A percentile compares a stretch with the other conserved stretches of the same genome.
phyloP scores from a whole-genome alignment of 495 filamentous ascomycete genomes.

The Saxispiralis lemnorum region DNA sequence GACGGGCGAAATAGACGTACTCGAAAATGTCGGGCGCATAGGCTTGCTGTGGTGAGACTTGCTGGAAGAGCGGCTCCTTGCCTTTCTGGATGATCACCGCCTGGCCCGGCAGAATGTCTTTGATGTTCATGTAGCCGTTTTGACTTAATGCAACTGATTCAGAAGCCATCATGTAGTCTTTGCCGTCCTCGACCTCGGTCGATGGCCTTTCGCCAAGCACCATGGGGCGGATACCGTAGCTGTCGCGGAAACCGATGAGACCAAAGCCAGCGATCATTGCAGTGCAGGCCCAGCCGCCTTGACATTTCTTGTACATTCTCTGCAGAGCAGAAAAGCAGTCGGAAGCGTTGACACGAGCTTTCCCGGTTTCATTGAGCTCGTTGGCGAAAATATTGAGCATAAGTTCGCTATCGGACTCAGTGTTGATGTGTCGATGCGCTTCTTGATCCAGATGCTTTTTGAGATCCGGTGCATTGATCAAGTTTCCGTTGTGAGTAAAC shows the following conservation, averaged over 20 bases:
- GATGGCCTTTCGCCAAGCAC: slow-evolving; percentile 43
- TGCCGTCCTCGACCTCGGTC: slow-evolving; percentile 47
- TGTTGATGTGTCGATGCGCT: slow-evolving; percentile 91
- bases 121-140: slow-evolving; percentile 64
- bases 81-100: slow-evolving; percentile 90
- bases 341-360: slow-evolving; percentile 79
- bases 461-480: slow-evolving; percentile 79
- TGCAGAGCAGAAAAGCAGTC: slow-evolving; percentile 69
- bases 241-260: slow-evolving; percentile 75
- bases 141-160: slow-evolving; percentile 84
- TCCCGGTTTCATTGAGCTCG: slow-evolving; percentile 87
- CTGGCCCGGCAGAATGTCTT: slow-evolving; percentile 75
- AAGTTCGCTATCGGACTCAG: slow-evolving; percentile 83
- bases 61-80: slow-evolving; percentile 51
- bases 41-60: slow-evolving; percentile 49
- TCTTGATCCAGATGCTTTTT: slow-evolving; percentile 66
- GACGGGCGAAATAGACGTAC: slow-evolving; percentile 72
- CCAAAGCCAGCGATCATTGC: slow-evolving; percentile 88
- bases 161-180: slow-evolving; percentile 95
- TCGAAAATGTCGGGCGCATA: slow-evolving; percentile 95
- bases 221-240: slow-evolving; percentile 78
- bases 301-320: slow-evolving; percentile 58
- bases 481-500: slow-evolving; percentile 69
- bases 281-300: slow-evolving; percentile 75
- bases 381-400: slow-evolving; percentile 93